Conservation (phyloP, 176 grass and related monocot genomes). For the Rhynchospora pubera region DNA sequence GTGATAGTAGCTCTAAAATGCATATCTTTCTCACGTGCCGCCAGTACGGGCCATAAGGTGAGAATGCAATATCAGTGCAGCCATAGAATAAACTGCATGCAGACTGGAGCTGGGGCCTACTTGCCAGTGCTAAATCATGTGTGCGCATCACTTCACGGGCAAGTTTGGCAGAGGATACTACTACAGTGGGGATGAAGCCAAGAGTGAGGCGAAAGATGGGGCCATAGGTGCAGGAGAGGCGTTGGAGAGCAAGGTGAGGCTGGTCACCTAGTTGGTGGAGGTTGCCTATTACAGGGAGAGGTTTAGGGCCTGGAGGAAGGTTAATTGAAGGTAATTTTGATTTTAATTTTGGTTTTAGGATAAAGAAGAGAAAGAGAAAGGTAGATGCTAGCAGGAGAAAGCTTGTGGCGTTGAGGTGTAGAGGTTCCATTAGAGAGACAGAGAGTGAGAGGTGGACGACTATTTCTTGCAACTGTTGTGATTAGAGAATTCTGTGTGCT, state of each 20-base stretch:
- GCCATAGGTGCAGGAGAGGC: conserved; percentile 30
- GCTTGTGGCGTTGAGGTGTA: background rate
- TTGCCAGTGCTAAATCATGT: conserved; percentile 41
- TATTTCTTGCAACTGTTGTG: background rate
- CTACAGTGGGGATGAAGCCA: conserved; percentile 36
- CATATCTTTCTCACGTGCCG: conserved; percentile 41
- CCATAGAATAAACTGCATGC: conserved; percentile 28
- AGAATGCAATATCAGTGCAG: conserved; percentile 26
- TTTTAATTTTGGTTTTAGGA: conserved; percentile 7
- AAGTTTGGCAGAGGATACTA: conserved; percentile 39
- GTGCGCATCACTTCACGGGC: conserved; percentile 41
- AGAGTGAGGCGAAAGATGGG: conserved; percentile 43
- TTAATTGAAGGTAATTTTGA: background rate
- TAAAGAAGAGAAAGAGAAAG: background rate
- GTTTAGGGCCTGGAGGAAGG: conserved; percentile 16
- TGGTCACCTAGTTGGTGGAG: conserved; percentile 37
- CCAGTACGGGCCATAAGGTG: conserved; percentile 44
- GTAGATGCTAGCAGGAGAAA: background rate
- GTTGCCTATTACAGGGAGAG: conserved; percentile 47
- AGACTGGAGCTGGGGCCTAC: conserved; percentile 11
- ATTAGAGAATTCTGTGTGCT: background rate
- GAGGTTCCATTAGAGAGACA: background rate
- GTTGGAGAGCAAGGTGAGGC: conserved; percentile 22
- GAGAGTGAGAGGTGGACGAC: background rate
- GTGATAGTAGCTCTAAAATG: conserved; percentile 39